Evolutionary conservation across 2,329 filamentous ascomycete species (phyloP), one percentile per base, ranked within the genome.

Genomic region (Ascochyta viciae-villosae): DNA sequence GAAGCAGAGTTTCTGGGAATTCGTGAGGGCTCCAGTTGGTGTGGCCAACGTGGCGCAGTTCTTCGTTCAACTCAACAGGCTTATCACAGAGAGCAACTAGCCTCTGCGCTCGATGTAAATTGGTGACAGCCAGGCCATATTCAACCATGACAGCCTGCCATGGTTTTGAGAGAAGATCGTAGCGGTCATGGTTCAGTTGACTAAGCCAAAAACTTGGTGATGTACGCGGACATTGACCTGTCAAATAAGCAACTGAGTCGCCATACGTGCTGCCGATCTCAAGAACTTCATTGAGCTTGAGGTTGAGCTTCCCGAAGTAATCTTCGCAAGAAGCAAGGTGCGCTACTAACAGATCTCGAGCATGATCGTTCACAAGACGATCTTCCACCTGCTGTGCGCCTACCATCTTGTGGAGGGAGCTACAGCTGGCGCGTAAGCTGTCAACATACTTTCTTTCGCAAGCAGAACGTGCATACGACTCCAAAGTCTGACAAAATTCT

Each of bases 1-100:
- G 56, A 0, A 92, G 73, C 0, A 91, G 74, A 56, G 79, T 86
- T 22, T 91, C 88, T 0, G 88, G 86, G 34, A 78, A 74, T 0
- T 82, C 57, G 0, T 66, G 9, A 0, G 83, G 81, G 6, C 81
- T 62, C 85, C 87, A 90, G 9, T 82, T 83, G 1, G 65, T 61
- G 57, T 87, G 85, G 0, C 86, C 87, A 0, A 60, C 15, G 51
- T 87, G 87, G 0, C 57, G 46, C 0, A 81, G 57, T 54, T 83
- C 72, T 49, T 71, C 63, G 1, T 56, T 38, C 3, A 75, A 56
- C 4, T 73, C 71, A 0, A 58, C 19, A 3, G 63, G 58, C 12
- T 65, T 62, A 2, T 39, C 33, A 0, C 45, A 50, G 5, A 65
- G 43, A 3, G 42, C 50, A 1, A 65, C 22, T 6, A 75, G 37